A percentile compares a stretch with the other conserved stretches of the same genome.
These are phyloP conservation scores for Wickerhamiella azymoides DNA, from an alignment of 805 yeast species.

Conservation along the genomic window DNA sequence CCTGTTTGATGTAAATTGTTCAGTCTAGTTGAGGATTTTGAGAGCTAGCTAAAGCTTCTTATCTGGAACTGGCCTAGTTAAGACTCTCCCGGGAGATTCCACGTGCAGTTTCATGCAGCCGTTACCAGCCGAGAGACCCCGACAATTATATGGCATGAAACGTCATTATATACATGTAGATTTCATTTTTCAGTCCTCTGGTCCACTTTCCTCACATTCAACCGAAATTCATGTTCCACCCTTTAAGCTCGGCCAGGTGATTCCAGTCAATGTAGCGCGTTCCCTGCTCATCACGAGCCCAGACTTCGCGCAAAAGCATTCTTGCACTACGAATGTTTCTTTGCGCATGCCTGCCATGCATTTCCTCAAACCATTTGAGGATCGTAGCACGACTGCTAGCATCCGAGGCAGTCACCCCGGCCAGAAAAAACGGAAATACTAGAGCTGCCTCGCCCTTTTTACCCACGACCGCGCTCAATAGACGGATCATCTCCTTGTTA, in stretches of 20 bases:
- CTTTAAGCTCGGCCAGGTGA: slow-evolving; percentile 45
- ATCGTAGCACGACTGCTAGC: slow-evolving; percentile 39
- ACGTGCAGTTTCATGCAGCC: no score
- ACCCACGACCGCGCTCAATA: slow-evolving; percentile 22
- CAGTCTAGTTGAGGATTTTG: no score
- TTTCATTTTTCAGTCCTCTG: not conserved
- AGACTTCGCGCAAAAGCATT: slow-evolving; percentile 29
- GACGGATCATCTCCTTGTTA: slow-evolving; percentile 16
- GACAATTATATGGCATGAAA: no score
- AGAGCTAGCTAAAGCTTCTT: no score
- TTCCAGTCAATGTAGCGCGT: slow-evolving; percentile 60
- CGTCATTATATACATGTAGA: no score
- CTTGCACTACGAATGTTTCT: slow-evolving; percentile 41
- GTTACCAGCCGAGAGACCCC: no score
- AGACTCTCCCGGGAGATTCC: no score
- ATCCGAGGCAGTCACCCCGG: slow-evolving; percentile 54
- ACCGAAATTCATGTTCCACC: slow-evolving; percentile 69
- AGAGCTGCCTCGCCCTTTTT: slow-evolving; percentile 57
- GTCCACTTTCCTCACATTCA: no score
- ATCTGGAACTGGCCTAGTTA: no score
- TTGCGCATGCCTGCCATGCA: slow-evolving; percentile 51
- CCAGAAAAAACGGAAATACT: slow-evolving; percentile 65
- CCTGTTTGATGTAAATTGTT: no score
- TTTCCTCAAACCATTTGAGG: slow-evolving; percentile 37
- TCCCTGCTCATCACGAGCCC: slow-evolving; percentile 36